phyloP scores from a whole-genome alignment of 495 filamentous ascomycete genomes.

The Penicillium roqueforti region DNA sequence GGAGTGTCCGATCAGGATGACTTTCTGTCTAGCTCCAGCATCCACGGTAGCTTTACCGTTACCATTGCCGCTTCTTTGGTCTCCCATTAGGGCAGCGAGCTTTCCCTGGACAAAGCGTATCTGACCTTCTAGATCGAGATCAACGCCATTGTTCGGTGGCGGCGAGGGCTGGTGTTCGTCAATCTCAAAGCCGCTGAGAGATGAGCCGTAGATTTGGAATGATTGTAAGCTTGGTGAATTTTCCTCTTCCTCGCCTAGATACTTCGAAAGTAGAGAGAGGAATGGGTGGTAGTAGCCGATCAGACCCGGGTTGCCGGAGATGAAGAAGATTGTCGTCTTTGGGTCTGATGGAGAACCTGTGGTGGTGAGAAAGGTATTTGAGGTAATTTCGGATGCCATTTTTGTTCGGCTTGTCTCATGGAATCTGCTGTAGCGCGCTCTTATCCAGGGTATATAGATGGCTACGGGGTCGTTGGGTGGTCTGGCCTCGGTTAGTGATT shows the following conservation, averaged over 20 bases:
- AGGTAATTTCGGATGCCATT: constrained; percentile 28
- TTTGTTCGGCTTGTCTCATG: not conserved
- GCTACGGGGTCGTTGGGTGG: not conserved
- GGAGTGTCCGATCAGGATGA: constrained; percentile 80
- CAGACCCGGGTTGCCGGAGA: constrained; percentile 85
- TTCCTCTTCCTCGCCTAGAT: constrained; percentile 9
- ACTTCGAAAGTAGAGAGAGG: constrained; percentile 47
- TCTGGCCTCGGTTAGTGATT: not conserved
- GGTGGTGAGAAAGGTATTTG: constrained; percentile 33
- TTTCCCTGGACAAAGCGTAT: constrained; percentile 46
- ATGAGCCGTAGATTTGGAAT: constrained; percentile 60
- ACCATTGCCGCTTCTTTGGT: not conserved
- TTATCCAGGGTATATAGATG: not conserved
- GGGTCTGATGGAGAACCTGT: constrained; percentile 8
- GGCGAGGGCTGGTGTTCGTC: constrained; percentile 15
- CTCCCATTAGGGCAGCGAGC: constrained; percentile 18
- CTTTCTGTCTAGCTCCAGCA: constrained; percentile 29
- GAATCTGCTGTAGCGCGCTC: not conserved
- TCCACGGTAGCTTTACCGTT: not conserved
- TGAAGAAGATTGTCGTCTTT: constrained; percentile 55
- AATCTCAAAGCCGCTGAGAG: constrained; percentile 70
- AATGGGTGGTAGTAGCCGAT: constrained; percentile 78
- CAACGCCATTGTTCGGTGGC: not conserved
- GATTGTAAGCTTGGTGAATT: not conserved
- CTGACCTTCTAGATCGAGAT: constrained; percentile 55